A percentile compares a stretch with the other conserved stretches of the same genome.
Evolutionary conservation across 2,329 filamentous ascomycete species (phyloP).

Genomic region (Grosmannia serpens): DNA sequence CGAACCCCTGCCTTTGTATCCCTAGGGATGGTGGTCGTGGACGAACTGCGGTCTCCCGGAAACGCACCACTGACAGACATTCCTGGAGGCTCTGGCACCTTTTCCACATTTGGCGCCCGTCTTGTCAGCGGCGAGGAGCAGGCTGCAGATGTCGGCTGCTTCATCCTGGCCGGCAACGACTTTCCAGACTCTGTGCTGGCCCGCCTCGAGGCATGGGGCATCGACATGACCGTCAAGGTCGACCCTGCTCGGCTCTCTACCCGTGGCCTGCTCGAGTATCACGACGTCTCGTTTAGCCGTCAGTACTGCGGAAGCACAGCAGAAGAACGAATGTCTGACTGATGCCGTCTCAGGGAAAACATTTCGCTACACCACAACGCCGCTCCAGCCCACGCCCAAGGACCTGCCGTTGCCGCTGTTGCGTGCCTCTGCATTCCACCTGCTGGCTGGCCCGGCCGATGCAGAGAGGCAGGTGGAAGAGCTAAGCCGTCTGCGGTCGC

Average conservation of each 20-base stretch:
- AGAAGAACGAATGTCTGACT: not conserved
- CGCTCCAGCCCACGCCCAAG: constrained; percentile 2
- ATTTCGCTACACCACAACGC: constrained; percentile 1
- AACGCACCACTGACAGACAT: not conserved
- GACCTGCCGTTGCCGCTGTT: not conserved
- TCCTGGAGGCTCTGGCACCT: constrained; percentile 1
- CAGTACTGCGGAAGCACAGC: not conserved
- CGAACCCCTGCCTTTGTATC: not conserved
- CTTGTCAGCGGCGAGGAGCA: not conserved
- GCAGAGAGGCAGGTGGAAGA: not conserved
- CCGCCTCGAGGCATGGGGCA: not conserved
- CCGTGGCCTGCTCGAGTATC: constrained; percentile 2
- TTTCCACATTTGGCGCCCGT: not conserved
- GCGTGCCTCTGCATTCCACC: not conserved
- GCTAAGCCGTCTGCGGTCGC: not conserved
- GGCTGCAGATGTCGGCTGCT: constrained; percentile 1
- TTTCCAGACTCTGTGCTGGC: not conserved
- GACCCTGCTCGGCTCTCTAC: not conserved
- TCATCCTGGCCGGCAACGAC: constrained; percentile 3
- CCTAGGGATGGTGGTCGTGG: constrained; percentile 3
- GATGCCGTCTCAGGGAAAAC: not conserved
- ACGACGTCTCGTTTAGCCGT: constrained; percentile 1
- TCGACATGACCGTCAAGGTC: not conserved
- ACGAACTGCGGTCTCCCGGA: constrained; percentile 1
- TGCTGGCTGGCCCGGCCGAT: not conserved